Base-by-base conservation (phyloP, 768 basidiomycete species). In the Gautieria morchelliformis region DNA sequence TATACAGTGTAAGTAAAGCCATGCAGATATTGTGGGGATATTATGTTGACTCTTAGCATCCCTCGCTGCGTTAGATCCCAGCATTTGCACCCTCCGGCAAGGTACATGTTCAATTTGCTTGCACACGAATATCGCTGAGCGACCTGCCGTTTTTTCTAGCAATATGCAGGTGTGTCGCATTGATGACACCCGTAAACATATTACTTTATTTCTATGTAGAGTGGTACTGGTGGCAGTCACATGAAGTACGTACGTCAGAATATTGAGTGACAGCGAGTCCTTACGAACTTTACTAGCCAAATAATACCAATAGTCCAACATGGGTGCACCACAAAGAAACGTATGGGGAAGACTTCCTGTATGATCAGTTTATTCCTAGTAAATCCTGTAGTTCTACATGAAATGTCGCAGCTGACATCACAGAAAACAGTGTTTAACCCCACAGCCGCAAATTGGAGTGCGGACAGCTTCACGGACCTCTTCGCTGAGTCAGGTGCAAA, bases 401-500 rank as follows among this genome's bases (percentile, higher is more conserved):
- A n/a, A n/a, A 41, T n/a, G 40, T 3, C n/a, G 32, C 20, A n/a
- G 17, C 37, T 41, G 15, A 19, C n/a, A n/a, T 27, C 27, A 27
- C 27, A 5, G 27, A 27, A 22, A 41, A 15, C 17, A 54, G 53
- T 54, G 53, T 54, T 54, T 19, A 24, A 75, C 52, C 82, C 82
- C 62, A 79, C 75, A 0, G 79, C 77, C 1, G 68, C 69, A 1
- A 74, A 75, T 48, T 84, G 79, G 68, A 76, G 81, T 42, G 75
- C 82, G 3, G 77, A 74, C 47, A 72, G 69, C 41, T 83, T 81
- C 79, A 63, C 81, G 0, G 75, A 81, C 62, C 56, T 83, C 8
- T 77, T 84, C 51, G 78, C 75, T 42, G 70, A 71, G 32, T 77
- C 80, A 0, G 82, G 82, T 2, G 82, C 82, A 1, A 82, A 79